Evolutionary conservation across 106 monocot genomes (phyloP), one percentile per base, ranked within the genome.

Genomic region (Iris macrosiphon): DNA sequence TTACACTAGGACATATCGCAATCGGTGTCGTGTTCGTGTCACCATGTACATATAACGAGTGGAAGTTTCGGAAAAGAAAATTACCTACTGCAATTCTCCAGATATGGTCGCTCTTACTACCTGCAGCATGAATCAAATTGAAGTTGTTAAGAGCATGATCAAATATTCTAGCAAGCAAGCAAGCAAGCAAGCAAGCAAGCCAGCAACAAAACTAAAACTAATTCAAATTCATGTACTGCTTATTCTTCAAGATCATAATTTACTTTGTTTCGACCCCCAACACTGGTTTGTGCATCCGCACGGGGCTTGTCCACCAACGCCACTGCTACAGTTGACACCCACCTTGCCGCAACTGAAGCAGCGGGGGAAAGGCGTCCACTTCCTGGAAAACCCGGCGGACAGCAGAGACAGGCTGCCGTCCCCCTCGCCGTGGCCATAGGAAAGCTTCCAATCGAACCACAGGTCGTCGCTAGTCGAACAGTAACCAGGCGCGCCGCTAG

Each of bases 361-460:
- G 13, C 39, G 15, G 25, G 40, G 40, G 11, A 12, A 12, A 12
- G 15, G 15, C 5, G 7, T 17, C 59, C 59, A 59, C 18, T 26
- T 9, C 6, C 29, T 40, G 2, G 59, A 59, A 44, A 59, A 59
- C 29, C 59, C 59, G 12, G 24, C 42, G 3, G 40, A 24, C 3
- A 59, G 43, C 14, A 59, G 43, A 59, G 59, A 59, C 19, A 22
- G 28, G 10, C n/a, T 9, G 3, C 23, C 24, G 9, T 21, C 17
- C 13, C 42, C 17, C n/a, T 30, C 11, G 4, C 48, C 56, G 14
- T 14, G 13, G 27, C 56, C 59, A 30, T 26, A 59, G 0, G 21
- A 59, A 16, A 59, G 43, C 29, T 43, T 44, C 59, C 59, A 59
- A 30, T 59, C n/a, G 28, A 59, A 59, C 59, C 59, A 59, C 2